Base-by-base conservation (phyloP, 768 basidiomycete genomes). In the Paxillus involutus region DNA sequence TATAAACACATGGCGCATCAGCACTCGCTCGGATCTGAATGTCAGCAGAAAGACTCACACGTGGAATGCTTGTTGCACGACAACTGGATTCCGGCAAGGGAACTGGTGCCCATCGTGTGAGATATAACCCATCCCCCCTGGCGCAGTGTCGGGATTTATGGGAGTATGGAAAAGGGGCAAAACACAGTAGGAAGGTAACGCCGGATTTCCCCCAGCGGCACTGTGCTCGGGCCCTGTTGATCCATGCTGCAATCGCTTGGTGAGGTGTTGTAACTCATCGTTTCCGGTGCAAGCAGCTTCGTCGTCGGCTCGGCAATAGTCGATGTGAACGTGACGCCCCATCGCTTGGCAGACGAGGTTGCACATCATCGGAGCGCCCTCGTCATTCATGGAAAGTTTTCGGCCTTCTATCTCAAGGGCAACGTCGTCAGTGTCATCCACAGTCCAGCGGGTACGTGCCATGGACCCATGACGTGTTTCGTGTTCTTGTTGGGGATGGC, bases 391-490 rank as follows among this genome's bases (percentile, higher is more conserved):
- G n/a, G 72, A 76, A 58, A 81, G 83, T 52, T 73, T 77, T 49
- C 75, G 75, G 4, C 81, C 81, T 49, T 76, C 73, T 12, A 83
- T 60, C 55, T 83, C 82, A 3, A 82, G 52, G 16, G 67, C 61
- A 0, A 16, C 41, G 19, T 72, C 79, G 21, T 80, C 77, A 4
- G 74, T 70, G 3, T 77, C 77, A 44, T 82, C 79, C 6, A 84
- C 64, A 1, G 75, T 67, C 82, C 82, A 84, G 35, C 69, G 69
- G 0, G 77, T 79, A 49, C 64, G 70, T 0, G 80, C 77, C 80
- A 83, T 82, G 9, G 80, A 82, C n/a, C 82, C 82, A 56, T 84
- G 82, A 40, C 73, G 72, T 0, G 82, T 84, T 54, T 82, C 80
- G 52, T 84, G 82, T 47, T 80, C 78, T 51, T 75, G 71, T 53